phyloP scores from a whole-genome alignment of 768 basidiomycete genomes.

The Auricularia sp. region DNA sequence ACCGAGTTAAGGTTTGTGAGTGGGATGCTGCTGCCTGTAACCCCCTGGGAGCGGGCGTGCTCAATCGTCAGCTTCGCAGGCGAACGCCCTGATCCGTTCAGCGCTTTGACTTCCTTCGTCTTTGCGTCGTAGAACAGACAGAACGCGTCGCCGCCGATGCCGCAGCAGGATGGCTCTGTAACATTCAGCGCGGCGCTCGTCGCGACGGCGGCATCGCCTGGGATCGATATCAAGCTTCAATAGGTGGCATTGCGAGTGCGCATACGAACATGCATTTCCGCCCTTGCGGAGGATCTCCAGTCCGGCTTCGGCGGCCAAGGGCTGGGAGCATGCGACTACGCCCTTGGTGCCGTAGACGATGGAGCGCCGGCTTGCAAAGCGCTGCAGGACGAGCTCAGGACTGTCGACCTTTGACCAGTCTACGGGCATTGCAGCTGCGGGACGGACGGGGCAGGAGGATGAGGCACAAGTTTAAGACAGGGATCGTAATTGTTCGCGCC shows the following conservation, averaged over 20 bases:
- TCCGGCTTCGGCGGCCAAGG: constrained; percentile 84
- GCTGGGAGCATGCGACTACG: constrained; percentile 81
- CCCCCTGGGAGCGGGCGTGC: constrained; percentile 57
- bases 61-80: constrained; percentile 73
- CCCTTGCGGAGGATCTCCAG: constrained; percentile 86
- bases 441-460: neutral
- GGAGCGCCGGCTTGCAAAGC: constrained; percentile 76
- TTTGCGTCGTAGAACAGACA: constrained; percentile 87
- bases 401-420: constrained; percentile 57
- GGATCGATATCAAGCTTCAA: neutral
- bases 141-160: constrained; percentile 92
- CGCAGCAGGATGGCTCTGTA: constrained; percentile 78
- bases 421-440: neutral
- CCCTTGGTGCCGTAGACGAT: constrained; percentile 83
- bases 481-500: neutral
- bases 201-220: constrained; percentile 92
- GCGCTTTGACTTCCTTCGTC: constrained; percentile 69
- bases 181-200: constrained; percentile 88
- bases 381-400: constrained; percentile 54
- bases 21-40: constrained; percentile 62
- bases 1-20: constrained; percentile 78
- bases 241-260: neutral
- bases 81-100: constrained; percentile 88
- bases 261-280: constrained; percentile 77
- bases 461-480: neutral